Percentiles rank a stretch among this genome's conserved stretches.
These are phyloP conservation scores for Coemansia sp. DNA, from an alignment of 192 early-diverging fungal species.

Conservation along the genomic window DNA sequence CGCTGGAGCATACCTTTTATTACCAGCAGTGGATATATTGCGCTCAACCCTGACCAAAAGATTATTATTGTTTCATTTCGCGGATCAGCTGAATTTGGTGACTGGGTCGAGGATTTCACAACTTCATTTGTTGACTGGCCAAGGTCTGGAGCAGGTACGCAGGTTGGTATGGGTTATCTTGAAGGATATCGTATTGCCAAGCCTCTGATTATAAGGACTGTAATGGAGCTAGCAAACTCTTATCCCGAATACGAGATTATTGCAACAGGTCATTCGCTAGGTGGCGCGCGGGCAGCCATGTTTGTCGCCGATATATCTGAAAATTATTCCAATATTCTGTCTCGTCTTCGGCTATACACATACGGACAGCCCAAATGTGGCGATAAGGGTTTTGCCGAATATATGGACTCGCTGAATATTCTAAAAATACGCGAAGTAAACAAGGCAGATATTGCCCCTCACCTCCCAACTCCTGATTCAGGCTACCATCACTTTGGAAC, in stretches of 20 bases:
- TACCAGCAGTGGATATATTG: slow-evolving; percentile 33
- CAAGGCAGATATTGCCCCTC: slow-evolving; percentile 37
- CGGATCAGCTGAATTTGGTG: slow-evolving; percentile 19
- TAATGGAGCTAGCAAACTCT: slow-evolving; percentile 6
- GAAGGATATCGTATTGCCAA: slow-evolving; percentile 19
- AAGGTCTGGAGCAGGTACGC: slow-evolving; percentile 6
- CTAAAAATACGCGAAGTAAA: slow-evolving; percentile 27
- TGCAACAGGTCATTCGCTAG: slow-evolving; percentile 43
- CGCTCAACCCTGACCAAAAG: slow-evolving; percentile 19
- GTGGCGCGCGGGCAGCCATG: slow-evolving; percentile 38
- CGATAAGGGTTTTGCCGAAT: slow-evolving; percentile 23
- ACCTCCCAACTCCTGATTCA: slow-evolving; percentile 14
- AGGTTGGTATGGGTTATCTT: slow-evolving; percentile 32
- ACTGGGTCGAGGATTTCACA: slow-evolving; percentile 18
- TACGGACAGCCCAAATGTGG: slow-evolving; percentile 45
- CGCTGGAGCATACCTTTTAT: slow-evolving; percentile 18
- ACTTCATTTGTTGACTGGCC: slow-evolving; percentile 15
- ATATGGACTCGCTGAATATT: slow-evolving; percentile 23
- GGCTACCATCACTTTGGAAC: slow-evolving; percentile 33
- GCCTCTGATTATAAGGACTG: slow-evolving; percentile 8
- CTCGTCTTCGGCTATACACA: slow-evolving; percentile 23
- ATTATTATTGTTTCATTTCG: slow-evolving; percentile 31
- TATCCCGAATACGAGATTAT: slow-evolving; percentile 36
- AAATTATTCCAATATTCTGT: slow-evolving; percentile 5
- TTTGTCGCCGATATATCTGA: slow-evolving; percentile 30